Percentiles rank a stretch among this genome's conserved stretches.
These are phyloP conservation scores for Ascochyta clinopodiicola DNA, from an alignment of 2,329 filamentous ascomycete species.

Conservation along the genomic window DNA sequence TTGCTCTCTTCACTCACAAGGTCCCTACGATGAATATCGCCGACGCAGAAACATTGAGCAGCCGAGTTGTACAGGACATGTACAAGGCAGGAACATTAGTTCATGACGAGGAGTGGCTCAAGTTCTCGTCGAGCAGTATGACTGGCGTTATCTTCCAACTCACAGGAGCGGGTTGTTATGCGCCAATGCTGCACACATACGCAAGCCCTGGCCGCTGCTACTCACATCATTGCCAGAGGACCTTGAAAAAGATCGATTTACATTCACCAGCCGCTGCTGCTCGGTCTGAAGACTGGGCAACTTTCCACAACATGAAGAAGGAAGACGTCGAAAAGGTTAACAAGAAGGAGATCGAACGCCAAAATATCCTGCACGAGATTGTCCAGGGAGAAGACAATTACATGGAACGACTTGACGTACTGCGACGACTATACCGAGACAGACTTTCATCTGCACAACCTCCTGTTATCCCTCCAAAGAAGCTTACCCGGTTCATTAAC, in stretches of 20 bases:
- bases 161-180: conserved; percentile 89
- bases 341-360: conserved; percentile 88
- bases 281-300: conserved; percentile 83
- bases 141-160: conserved; percentile 93
- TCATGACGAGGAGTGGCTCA: conserved; percentile 96
- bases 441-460: conserved; percentile 75
- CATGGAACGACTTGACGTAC: conserved; percentile 86
- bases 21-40: conserved; percentile 98
- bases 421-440: conserved; percentile 85
- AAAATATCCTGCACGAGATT: conserved; percentile 95
- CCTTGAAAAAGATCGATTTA: conserved; percentile 91
- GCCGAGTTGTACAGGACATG: conserved; percentile 80
- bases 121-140: conserved; percentile 79
- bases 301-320: conserved; percentile 83
- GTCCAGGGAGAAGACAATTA: conserved; percentile 91
- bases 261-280: conserved; percentile 71
- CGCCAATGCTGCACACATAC: conserved; percentile 77
- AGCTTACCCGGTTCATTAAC: conserved; percentile 77
- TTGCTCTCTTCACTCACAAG: conserved; percentile 89
- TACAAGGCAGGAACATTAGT: conserved; percentile 77
- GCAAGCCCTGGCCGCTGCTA: conserved; percentile 80
- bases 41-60: conserved; percentile 87
- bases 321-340: conserved; percentile 73
- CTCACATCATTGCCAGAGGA: conserved; percentile 90
- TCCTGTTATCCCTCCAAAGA: conserved; percentile 79